phyloP scores from a whole-genome alignment of 768 basidiomycete genomes.

The Lentinula lateritia region DNA sequence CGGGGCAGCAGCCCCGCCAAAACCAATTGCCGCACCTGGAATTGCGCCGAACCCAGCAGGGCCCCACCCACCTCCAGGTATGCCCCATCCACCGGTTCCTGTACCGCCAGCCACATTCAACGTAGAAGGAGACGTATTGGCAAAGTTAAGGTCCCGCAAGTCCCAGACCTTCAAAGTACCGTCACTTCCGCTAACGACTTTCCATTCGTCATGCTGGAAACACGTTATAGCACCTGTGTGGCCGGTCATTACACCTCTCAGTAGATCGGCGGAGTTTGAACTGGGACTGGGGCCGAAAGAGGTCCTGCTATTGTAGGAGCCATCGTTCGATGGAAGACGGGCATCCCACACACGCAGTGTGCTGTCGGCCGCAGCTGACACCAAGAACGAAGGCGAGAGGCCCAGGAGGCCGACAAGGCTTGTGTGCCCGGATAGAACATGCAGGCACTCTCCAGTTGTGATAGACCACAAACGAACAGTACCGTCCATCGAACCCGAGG shows the following conservation, averaged over 20 bases:
- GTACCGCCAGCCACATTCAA: background rate
- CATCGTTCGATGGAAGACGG: constrained; percentile 22
- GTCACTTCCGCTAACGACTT: constrained; percentile 91
- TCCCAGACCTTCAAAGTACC: constrained; percentile 99
- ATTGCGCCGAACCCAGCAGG: background rate
- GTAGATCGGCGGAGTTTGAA: constrained; percentile 20
- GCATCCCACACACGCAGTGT: constrained; percentile 95
- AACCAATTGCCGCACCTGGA: background rate
- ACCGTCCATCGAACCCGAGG: constrained; percentile 97
- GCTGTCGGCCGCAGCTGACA: constrained; percentile 95
- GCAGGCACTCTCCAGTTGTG: constrained; percentile 71
- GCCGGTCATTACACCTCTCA: constrained; percentile 77
- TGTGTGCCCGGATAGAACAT: constrained; percentile 84
- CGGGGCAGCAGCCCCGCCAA: background rate
- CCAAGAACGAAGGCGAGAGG: constrained; percentile 83
- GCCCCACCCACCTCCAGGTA: background rate
- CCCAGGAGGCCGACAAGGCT: constrained; percentile 93
- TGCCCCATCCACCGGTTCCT: background rate
- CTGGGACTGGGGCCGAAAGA: background rate
- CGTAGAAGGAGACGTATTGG: background rate
- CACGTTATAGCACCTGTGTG: constrained; percentile 99
- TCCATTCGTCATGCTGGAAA: constrained; percentile 98
- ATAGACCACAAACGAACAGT: constrained; percentile 95
- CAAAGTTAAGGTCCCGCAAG: constrained; percentile 46
- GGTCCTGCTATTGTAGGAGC: background rate